These are phyloP conservation scores for Xylaria flabelliformis DNA, from an alignment of 495 filamentous ascomycete genomes.

Conservation along the genomic window DNA sequence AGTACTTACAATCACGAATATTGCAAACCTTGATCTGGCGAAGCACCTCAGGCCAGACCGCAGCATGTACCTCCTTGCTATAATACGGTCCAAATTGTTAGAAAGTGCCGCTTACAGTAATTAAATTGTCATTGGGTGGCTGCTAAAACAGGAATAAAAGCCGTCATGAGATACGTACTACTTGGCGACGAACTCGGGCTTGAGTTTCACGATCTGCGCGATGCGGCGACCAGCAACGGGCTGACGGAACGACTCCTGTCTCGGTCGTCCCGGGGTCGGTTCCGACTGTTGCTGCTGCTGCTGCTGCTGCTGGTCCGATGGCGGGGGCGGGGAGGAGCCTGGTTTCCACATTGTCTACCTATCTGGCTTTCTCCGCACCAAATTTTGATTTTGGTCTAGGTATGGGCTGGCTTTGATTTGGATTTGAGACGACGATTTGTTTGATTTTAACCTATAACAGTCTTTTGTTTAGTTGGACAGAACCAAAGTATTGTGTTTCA, in stretches of 20 bases:
- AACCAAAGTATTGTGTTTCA: neutral
- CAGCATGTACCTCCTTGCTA: constrained; percentile 69
- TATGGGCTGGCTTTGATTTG: neutral
- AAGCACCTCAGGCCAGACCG: constrained; percentile 77
- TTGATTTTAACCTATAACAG: neutral
- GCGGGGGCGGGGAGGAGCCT: constrained; percentile 13
- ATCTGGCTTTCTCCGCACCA: neutral
- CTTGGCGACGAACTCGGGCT: constrained; percentile 63
- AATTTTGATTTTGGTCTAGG: neutral
- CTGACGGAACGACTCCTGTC: constrained; percentile 49
- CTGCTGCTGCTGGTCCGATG: constrained; percentile 24
- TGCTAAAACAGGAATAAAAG: neutral
- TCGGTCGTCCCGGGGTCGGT: constrained; percentile 21
- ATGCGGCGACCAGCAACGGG: constrained; percentile 44
- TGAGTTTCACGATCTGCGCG: constrained; percentile 74
- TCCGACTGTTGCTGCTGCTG: constrained; percentile 30
- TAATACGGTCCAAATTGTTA: neutral
- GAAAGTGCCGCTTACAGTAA: neutral
- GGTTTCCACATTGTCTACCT: constrained; percentile 23
- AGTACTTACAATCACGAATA: constrained; percentile 69
- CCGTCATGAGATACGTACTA: constrained; percentile 46
- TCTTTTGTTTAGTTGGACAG: neutral
- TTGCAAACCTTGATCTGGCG: constrained; percentile 74
- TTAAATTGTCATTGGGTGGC: too few species aligned
- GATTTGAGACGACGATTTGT: neutral